A percentile compares a stretch with the other conserved stretches of the same genome.
Evolutionary conservation across 2,329 filamentous ascomycete species (phyloP).

Genomic region (Colletotrichum australisinense): DNA sequence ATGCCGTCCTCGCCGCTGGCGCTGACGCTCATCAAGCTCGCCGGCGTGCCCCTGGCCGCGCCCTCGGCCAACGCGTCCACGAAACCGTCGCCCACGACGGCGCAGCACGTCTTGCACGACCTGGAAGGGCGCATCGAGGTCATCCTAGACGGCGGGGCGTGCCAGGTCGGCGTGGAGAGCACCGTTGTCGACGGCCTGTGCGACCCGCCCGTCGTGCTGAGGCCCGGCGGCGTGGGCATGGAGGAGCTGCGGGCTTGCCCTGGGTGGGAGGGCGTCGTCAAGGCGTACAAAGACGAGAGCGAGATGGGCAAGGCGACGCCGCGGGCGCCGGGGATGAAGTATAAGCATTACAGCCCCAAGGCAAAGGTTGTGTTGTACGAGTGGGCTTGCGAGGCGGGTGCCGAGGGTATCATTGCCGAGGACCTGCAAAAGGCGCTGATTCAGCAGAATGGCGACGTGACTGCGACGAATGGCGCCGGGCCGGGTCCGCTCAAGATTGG

Average conservation of each 20-base stretch:
- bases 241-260: conserved; percentile 78
- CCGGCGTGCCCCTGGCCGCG: conserved; percentile 84
- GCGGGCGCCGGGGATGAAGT: conserved; percentile 97
- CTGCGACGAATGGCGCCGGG: conserved; percentile 38
- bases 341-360: conserved; percentile 95
- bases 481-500: conserved; percentile 52
- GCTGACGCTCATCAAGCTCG: conserved; percentile 83
- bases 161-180: conserved; percentile 91
- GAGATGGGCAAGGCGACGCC: conserved; percentile 75
- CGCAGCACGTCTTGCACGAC: conserved; percentile 89
- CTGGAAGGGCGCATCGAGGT: conserved; percentile 83
- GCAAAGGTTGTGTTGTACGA: conserved; percentile 89
- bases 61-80: conserved; percentile 96
- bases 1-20: conserved; percentile 91
- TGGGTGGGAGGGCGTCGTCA: conserved; percentile 84
- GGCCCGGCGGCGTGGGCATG: conserved; percentile 88
- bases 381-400: conserved; percentile 51
- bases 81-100: conserved; percentile 90
- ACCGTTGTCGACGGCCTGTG: conserved; percentile 95
- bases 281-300: conserved; percentile 82
- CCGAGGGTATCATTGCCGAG: conserved; percentile 48
- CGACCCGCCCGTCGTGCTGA: conserved; percentile 81
- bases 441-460: conserved; percentile 25
- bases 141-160: conserved; percentile 90
- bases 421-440: conserved; percentile 46